Conservation (phyloP, 352 stramenopile genomes). For the Globisporangium spiculum region DNA sequence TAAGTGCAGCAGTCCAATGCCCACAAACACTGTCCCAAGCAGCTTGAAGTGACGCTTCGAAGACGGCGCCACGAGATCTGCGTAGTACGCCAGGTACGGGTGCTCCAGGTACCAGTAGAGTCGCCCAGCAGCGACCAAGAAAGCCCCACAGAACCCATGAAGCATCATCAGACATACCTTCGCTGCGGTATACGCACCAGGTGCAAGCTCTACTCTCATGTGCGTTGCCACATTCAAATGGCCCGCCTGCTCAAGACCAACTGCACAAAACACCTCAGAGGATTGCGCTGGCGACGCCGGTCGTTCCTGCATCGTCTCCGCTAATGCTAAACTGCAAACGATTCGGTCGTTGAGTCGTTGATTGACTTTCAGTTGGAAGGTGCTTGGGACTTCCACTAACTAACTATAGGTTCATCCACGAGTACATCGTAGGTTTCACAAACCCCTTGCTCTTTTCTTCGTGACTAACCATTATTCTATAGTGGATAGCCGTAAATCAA, state of each 20-base stretch:
- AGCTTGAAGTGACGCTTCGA: slow-evolving; percentile 20
- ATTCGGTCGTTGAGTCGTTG: not conserved
- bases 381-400: not conserved
- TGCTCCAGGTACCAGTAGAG: slow-evolving; percentile 28
- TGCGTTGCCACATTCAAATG: not conserved
- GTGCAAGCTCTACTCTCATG: slow-evolving; percentile 1
- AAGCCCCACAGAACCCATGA: slow-evolving; percentile 17
- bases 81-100: slow-evolving; percentile 28
- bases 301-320: not conserved
- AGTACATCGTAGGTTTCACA: too few relatives aligned
- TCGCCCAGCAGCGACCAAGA: slow-evolving; percentile 14
- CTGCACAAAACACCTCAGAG: not conserved
- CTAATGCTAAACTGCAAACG: not conserved
- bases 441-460: not conserved
- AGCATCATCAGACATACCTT: not conserved
- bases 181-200: not conserved
- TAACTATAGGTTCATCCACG: not conserved
- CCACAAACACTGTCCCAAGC: slow-evolving; percentile 17
- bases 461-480: too few relatives aligned
- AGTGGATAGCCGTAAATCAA: too few relatives aligned
- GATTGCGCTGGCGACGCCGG: not conserved
- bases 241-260: not conserved
- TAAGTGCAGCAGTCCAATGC: slow-evolving; percentile 9
- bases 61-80: slow-evolving; percentile 23
- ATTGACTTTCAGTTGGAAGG: not conserved